A percentile compares a stretch with the other conserved stretches of the same genome.
Conservation (phyloP, 2,329 filamentous ascomycete species). For the Gremmenia infestans region DNA sequence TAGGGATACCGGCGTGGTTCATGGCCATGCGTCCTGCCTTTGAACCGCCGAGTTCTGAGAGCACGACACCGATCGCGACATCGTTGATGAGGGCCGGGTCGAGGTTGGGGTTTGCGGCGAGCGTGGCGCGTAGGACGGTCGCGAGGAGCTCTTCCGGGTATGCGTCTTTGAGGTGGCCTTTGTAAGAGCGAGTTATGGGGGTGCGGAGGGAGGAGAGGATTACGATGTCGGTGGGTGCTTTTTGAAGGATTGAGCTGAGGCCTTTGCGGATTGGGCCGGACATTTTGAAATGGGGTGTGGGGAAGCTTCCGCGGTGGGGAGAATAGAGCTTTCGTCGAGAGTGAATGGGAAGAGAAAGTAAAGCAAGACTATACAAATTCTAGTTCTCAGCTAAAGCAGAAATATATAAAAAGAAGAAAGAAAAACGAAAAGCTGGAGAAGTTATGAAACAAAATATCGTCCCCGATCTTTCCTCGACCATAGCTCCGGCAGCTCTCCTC, state of each 20-base stretch:
- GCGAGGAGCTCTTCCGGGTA: slow-evolving; percentile 87
- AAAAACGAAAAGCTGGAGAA: neutral
- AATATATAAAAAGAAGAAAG: neutral
- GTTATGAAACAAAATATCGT: neutral
- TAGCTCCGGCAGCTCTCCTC: neutral
- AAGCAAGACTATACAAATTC: neutral
- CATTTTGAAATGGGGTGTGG: slow-evolving; percentile 18
- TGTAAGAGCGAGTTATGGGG: slow-evolving; percentile 76
- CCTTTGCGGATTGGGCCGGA: slow-evolving; percentile 50
- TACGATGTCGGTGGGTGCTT: slow-evolving; percentile 75
- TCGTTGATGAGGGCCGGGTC: slow-evolving; percentile 69
- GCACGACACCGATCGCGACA: slow-evolving; percentile 80
- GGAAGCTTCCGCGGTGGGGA: neutral
- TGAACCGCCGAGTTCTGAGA: slow-evolving; percentile 83
- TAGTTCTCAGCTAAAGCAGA: neutral
- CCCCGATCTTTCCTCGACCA: neutral
- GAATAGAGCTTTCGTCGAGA: neutral
- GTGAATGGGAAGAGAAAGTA: neutral
- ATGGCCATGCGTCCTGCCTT: slow-evolving; percentile 91
- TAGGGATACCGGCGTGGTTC: slow-evolving; percentile 74
- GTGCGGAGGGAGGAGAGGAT: slow-evolving; percentile 89
- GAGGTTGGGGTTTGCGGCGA: slow-evolving; percentile 67
- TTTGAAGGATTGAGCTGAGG: slow-evolving; percentile 70
- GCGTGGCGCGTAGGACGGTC: slow-evolving; percentile 59
- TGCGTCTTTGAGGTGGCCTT: slow-evolving; percentile 78